phyloP scores from a whole-genome alignment of 441 rosid genomes.

The Erodium chrysanthum region DNA sequence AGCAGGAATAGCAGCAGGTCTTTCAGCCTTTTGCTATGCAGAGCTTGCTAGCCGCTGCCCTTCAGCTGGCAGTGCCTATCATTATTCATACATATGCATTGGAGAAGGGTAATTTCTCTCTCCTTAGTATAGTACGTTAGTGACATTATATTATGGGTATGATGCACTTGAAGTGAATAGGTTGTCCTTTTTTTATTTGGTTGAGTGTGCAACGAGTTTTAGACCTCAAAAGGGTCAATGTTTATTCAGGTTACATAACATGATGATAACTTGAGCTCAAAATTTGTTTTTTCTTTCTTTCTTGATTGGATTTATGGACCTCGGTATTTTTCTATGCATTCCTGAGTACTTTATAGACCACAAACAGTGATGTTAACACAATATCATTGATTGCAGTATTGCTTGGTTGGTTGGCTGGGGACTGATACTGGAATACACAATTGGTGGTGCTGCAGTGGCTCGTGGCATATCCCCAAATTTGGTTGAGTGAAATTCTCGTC shows the following conservation, averaged over 20 bases:
- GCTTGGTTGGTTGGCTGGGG: slow-evolving; percentile 99
- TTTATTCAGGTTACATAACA: not conserved
- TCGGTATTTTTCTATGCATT: not conserved
- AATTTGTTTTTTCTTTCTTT: not conserved
- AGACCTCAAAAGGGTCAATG: not conserved
- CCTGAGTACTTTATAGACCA: not conserved
- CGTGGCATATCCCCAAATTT: slow-evolving; percentile 96
- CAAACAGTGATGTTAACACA: not conserved
- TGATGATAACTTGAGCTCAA: not conserved
- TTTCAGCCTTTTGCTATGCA: slow-evolving; percentile 93
- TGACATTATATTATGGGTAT: too few species aligned
- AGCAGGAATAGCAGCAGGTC: slow-evolving; percentile 91
- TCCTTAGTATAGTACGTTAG: not conserved
- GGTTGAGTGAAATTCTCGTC: slow-evolving; percentile 30
- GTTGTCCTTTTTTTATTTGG: too few species aligned
- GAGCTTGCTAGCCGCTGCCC: slow-evolving; percentile 96
- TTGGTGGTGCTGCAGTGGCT: slow-evolving; percentile 93
- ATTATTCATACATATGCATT: slow-evolving; percentile 83
- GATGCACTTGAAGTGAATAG: too few species aligned
- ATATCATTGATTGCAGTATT: slow-evolving; percentile 33
- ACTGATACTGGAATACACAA: slow-evolving; percentile 77
- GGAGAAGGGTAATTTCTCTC: slow-evolving; percentile 68
- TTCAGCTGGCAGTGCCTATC: slow-evolving; percentile 98
- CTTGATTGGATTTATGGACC: not conserved
- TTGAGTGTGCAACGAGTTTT: not conserved